Base-by-base conservation (phyloP, 179 eudicot species). In the Spinacia oleracea region DNA sequence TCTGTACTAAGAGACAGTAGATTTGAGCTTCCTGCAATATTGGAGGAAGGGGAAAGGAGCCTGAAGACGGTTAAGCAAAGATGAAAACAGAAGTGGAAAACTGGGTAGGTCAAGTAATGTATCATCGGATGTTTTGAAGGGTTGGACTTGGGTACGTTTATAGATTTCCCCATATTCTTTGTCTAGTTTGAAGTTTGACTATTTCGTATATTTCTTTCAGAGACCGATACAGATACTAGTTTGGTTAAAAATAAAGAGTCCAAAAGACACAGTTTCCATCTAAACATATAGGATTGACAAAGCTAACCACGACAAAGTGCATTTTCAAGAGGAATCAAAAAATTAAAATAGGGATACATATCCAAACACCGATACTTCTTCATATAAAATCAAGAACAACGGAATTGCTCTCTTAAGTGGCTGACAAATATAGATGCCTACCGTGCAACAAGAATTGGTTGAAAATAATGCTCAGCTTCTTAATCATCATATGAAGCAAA, bases 11-110 rank as follows among this genome's bases (percentile, higher is more conserved):
- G 12, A 38, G 60, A 12, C 14, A 9, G 23, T 32, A 32, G 23
- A 20, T 23, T 3, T 9, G 29, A 78, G 27, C 38, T 46, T 58
- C 35, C 63, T 34, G 4, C 18, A 35, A 72, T 25, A 78, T 46
- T 43, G 40, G 45, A 32, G 21, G 71, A 11, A 59, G 71, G 56
- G 21, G 71, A 11, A 59, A 64, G 56, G 74, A 38, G 70, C 29
- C 43, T 11, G 38, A 20, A 65, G 40, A 59, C 12, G 8, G 50
- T 21, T 31, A 56, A 20, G 23, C 32, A 20, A 42, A 58, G 50
- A 11, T 45, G 6, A 70, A 38, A 27, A 23, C 12, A 43, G 14
- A 42, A 45, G 64, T 23, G 6, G 58, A 14, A 23, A 45, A 23
- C 53, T 70, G 9, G 8, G 32, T 29, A 10, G 9, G 25, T 40